Evolutionary conservation across 352 stramenopile genomes (phyloP).

Genomic region (Pythium rishiriense): DNA sequence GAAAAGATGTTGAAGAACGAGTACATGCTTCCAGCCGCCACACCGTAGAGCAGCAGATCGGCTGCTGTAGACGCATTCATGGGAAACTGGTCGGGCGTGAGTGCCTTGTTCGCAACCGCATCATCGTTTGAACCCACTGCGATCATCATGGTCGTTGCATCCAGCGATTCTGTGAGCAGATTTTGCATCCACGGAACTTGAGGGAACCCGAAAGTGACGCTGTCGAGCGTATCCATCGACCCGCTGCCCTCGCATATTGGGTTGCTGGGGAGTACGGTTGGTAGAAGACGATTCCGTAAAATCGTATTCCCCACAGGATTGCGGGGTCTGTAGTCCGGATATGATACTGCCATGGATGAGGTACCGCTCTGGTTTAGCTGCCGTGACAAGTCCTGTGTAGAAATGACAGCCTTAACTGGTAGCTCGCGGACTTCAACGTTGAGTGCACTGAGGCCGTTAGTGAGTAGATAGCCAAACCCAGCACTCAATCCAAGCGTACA

Average conservation of each 20-base stretch:
- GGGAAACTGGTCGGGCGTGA: not conserved
- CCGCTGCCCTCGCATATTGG: not conserved
- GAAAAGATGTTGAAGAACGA: no score
- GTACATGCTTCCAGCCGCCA: no score
- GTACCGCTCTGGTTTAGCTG: not conserved
- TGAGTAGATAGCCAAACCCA: not conserved
- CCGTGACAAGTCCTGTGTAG: not conserved
- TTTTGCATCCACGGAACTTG: not conserved
- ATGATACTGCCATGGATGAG: not conserved
- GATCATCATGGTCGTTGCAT: not conserved
- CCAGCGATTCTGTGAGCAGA: not conserved
- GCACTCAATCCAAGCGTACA: no score
- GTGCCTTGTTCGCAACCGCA: not conserved
- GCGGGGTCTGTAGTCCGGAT: not conserved
- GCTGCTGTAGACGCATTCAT: not conserved
- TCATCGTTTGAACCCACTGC: not conserved
- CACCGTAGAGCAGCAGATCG: not conserved
- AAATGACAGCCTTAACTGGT: not conserved
- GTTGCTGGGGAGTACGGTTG: not conserved
- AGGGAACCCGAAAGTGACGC: no score
- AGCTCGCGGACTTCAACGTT: not conserved
- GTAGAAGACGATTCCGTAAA: not conserved
- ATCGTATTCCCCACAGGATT: not conserved
- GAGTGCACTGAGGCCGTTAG: not conserved
- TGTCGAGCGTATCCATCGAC: not conserved